phyloP scores from a whole-genome alignment of 768 basidiomycete genomes.

The Symmetrospora coprosmae region DNA sequence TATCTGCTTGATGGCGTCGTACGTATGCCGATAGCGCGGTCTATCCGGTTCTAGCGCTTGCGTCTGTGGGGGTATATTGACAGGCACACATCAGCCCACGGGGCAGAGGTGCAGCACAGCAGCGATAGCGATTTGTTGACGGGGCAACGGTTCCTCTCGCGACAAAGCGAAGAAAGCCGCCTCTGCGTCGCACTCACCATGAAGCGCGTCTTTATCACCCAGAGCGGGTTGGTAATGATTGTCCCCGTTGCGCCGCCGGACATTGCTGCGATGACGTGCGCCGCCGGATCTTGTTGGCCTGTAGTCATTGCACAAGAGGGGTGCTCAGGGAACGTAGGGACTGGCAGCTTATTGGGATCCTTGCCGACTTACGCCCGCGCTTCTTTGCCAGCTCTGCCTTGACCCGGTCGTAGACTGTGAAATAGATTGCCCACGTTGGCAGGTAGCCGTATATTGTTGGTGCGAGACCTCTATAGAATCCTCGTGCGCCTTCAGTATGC shows the following conservation, averaged over 20 bases:
- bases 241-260: slow-evolving; percentile 84
- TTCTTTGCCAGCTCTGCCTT: slow-evolving; percentile 44
- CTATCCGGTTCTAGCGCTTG: slow-evolving; percentile 11
- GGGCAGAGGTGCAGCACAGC: too few species aligned
- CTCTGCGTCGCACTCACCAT: slow-evolving; percentile 70
- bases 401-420: slow-evolving; percentile 88
- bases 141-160: too few species aligned
- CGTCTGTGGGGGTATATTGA: slow-evolving; percentile 4
- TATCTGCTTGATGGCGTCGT: slow-evolving; percentile 77
- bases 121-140: too few species aligned
- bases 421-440: slow-evolving; percentile 98
- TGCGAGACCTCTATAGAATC: slow-evolving; percentile 90
- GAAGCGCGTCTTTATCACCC: slow-evolving; percentile 98
- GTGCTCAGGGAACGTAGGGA: too few species aligned
- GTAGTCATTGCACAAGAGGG: background rate
- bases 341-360: too few species aligned
- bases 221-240: slow-evolving; percentile 83
- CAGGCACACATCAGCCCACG: too few species aligned
- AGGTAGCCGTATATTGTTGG: slow-evolving; percentile 93
- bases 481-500: slow-evolving; percentile 59
- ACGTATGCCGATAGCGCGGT: slow-evolving; percentile 63
- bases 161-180: too few species aligned
- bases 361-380: slow-evolving; percentile 27
- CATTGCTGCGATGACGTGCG: slow-evolving; percentile 88
- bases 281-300: slow-evolving; percentile 5